Evolutionary conservation across 371 early-diverging fungal genomes (phyloP).

Genomic region (Mucor saturninus): DNA sequence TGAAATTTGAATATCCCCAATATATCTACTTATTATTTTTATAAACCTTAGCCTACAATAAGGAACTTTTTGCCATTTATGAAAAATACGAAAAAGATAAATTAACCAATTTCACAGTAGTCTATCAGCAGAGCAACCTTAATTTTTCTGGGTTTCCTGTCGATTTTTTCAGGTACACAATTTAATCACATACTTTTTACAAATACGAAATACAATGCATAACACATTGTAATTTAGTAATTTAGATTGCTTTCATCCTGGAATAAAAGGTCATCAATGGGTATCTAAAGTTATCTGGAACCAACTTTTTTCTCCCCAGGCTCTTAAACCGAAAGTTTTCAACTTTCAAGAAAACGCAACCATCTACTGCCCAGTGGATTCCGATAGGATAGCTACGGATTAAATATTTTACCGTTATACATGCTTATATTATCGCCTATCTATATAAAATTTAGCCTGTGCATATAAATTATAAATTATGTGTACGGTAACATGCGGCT

Average conservation of each 20-base stretch:
- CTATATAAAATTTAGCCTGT: no score
- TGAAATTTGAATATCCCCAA: no score
- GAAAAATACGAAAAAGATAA: conserved; percentile 30
- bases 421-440: no score
- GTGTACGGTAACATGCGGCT: no score
- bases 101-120: conserved; percentile 28
- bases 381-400: conserved; percentile 37
- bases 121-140: conserved; percentile 27
- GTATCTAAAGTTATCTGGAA: conserved; percentile 21
- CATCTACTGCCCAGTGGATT: conserved; percentile 46
- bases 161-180: conserved; percentile 29
- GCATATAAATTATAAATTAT: no score
- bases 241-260: conserved; percentile 28
- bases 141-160: conserved; percentile 33
- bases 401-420: conserved; percentile 2
- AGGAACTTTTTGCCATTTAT: conserved; percentile 23
- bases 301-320: conserved; percentile 5
- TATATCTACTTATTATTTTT: background rate
- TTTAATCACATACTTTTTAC: background rate
- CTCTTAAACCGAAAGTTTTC: conserved; percentile 19
- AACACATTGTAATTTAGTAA: conserved; percentile 9
- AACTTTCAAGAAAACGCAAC: conserved; percentile 30
- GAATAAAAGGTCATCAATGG: conserved; percentile 28
- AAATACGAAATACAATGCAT: background rate
- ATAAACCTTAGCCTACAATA: conserved; percentile 21